Conservation (phyloP, 768 basidiomycete genomes). For the Saitozyma sp. region DNA sequence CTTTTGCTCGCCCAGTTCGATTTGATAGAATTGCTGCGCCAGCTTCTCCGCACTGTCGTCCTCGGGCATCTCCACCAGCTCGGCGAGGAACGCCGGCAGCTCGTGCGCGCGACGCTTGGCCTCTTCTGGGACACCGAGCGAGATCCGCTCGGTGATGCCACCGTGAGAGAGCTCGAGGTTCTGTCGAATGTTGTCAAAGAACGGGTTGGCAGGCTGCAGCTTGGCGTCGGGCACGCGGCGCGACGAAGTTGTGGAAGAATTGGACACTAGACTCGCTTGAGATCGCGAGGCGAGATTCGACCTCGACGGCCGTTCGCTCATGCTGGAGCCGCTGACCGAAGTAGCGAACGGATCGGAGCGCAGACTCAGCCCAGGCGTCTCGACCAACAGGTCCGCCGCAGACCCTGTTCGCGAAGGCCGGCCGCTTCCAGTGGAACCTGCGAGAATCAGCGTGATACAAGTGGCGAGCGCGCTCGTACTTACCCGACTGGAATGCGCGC, state of each 20-base stretch:
- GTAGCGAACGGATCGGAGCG: too few relatives aligned
- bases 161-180: constrained; percentile 68
- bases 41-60: constrained; percentile 74
- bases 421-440: too few relatives aligned
- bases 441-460: too few relatives aligned
- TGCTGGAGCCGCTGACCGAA: too few relatives aligned
- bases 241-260: neutral
- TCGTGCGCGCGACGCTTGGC: constrained; percentile 64
- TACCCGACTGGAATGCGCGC: constrained; percentile 54
- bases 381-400: too few relatives aligned
- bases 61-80: constrained; percentile 62
- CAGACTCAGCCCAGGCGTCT: too few relatives aligned
- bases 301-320: constrained; percentile 10
- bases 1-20: constrained; percentile 87
- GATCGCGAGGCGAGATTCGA: constrained; percentile 3
- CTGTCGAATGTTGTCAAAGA: constrained; percentile 80
- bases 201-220: constrained; percentile 71
- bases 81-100: constrained; percentile 73
- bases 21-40: constrained; percentile 88
- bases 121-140: constrained; percentile 61
- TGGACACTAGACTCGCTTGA: constrained; percentile 4
- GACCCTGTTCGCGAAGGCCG: too few relatives aligned
- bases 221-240: constrained; percentile 10
- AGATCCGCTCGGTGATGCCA: constrained; percentile 71
- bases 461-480: neutral